Evolutionary conservation across 176 grass and related monocot genomes (phyloP).

Genomic region (Musa itinerans): DNA sequence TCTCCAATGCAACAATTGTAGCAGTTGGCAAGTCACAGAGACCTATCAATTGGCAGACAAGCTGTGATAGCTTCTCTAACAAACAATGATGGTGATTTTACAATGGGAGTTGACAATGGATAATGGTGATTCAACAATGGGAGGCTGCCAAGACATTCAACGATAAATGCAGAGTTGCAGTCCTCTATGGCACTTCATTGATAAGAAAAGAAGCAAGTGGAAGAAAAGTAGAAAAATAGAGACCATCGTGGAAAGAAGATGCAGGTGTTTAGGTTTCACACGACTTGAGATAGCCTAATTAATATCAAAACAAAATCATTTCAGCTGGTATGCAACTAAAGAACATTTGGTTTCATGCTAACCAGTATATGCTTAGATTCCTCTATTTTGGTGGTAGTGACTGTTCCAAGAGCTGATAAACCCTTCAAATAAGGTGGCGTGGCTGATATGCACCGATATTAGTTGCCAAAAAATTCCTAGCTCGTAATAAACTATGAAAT

Average conservation of each 20-base stretch:
- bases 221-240: neutral
- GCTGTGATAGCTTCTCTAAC: too few relatives aligned
- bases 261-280: neutral
- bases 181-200: neutral
- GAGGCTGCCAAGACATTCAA: neutral
- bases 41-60: too few relatives aligned
- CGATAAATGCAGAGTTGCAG: neutral
- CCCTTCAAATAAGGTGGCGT: neutral
- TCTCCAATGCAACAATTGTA: too few relatives aligned
- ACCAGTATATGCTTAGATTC: neutral
- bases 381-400: neutral
- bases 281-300: neutral
- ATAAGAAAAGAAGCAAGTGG: neutral
- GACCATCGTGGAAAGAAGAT: too few relatives aligned
- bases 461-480: neutral
- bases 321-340: neutral
- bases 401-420: neutral
- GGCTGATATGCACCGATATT: neutral
- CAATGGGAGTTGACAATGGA: too few relatives aligned
- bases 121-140: neutral
- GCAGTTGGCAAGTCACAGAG: too few relatives aligned
- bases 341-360: neutral
- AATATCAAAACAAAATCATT: neutral
- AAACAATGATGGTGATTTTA: too few relatives aligned
- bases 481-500: neutral